Evolutionary conservation across 2,329 filamentous ascomycete species (phyloP).

Genomic region (Alternaria viburni): DNA sequence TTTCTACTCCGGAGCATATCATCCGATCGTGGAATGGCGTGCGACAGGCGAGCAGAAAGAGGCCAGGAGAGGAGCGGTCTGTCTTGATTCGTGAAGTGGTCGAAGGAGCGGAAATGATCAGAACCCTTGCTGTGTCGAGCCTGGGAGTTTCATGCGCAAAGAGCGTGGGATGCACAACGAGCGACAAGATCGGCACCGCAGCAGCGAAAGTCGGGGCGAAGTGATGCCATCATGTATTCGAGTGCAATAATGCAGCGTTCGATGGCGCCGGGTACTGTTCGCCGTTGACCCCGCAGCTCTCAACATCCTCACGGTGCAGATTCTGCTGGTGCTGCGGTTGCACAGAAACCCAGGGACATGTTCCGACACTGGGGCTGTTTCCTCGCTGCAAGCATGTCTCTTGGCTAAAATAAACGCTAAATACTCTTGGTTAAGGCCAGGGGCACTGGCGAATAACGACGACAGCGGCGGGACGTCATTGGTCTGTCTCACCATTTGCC

Average conservation of each 20-base stretch:
- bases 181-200: constrained; percentile 18
- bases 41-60: constrained; percentile 3
- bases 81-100: constrained; percentile 30
- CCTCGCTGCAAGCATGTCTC: constrained; percentile 28
- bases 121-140: constrained; percentile 27
- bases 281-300: constrained; percentile 13
- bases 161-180: constrained; percentile 7
- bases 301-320: constrained; percentile 7
- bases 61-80: constrained; percentile 19
- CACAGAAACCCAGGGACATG: constrained; percentile 10
- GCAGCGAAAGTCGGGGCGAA: background rate
- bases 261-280: background rate
- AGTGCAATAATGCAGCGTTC: background rate
- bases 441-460: constrained; percentile 20
- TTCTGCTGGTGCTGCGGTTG: constrained; percentile 7
- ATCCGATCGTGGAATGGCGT: constrained; percentile 10
- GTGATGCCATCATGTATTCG: background rate
- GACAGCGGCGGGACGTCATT: constrained; percentile 16
- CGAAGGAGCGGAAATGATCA: constrained; percentile 31
- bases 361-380: constrained; percentile 27
- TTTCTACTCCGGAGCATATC: constrained; percentile 12
- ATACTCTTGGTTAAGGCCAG: constrained; percentile 19
- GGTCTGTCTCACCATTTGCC: constrained; percentile 26
- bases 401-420: constrained; percentile 17
- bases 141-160: constrained; percentile 21